Percentiles rank a stretch among this genome's conserved stretches.
These are phyloP conservation scores for Colletotrichum sp. DNA, from an alignment of 2,329 filamentous ascomycete genomes.

Conservation along the genomic window DNA sequence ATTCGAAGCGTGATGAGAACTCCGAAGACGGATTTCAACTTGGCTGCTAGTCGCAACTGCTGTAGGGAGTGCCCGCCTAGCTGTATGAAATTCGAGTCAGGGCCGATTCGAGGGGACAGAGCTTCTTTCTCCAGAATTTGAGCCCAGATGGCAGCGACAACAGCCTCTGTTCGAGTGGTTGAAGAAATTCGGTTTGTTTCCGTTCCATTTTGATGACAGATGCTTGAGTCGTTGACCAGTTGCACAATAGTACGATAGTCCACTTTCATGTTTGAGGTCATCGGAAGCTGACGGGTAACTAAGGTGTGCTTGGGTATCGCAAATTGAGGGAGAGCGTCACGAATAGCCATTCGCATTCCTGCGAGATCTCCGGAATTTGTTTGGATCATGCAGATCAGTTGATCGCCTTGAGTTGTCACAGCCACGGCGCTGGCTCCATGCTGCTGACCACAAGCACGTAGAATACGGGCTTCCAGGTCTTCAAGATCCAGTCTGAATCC, in stretches of 20 bases:
- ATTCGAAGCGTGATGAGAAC: conserved; percentile 17
- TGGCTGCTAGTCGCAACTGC: conserved; percentile 24
- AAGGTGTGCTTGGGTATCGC: conserved; percentile 30
- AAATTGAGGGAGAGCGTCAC: conserved; percentile 25
- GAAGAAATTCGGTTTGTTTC: background rate
- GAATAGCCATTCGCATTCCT: conserved; percentile 5
- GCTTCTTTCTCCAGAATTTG: conserved; percentile 16
- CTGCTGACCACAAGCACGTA: conserved; percentile 1
- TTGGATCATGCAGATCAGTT: conserved; percentile 32
- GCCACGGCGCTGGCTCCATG: conserved; percentile 24
- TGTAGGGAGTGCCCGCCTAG: conserved; percentile 32
- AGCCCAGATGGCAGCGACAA: conserved; percentile 1
- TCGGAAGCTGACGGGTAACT: conserved; percentile 30
- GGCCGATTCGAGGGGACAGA: background rate
- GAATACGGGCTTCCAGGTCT: conserved; percentile 21
- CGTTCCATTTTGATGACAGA: background rate
- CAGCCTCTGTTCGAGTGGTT: background rate
- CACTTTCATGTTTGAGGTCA: conserved; percentile 33
- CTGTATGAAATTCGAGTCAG: conserved; percentile 26
- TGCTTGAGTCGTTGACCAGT: background rate
- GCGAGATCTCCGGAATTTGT: conserved; percentile 19
- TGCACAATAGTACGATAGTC: conserved; percentile 33
- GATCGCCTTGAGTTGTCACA: conserved; percentile 26
- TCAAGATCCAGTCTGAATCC: conserved; percentile 37
- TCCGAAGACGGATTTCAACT: background rate